Conservation (phyloP, 2,329 filamentous ascomycete genomes). For the Drechslera avenae region DNA sequence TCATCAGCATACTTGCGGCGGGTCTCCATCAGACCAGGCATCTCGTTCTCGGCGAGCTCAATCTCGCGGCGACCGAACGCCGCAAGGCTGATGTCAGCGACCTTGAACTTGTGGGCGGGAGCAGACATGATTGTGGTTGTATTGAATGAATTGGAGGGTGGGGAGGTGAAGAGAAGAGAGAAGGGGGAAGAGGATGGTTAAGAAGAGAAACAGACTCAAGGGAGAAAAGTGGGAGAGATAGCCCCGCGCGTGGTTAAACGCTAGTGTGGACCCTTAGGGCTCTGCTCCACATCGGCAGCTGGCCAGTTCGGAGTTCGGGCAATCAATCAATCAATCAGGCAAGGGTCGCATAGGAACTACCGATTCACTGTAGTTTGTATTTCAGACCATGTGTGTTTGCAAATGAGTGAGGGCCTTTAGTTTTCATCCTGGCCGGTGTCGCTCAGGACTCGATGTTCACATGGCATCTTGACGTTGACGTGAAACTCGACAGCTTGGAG, state of each 20-base stretch:
- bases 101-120: slow-evolving; percentile 94
- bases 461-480: not conserved
- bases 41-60: slow-evolving; percentile 88
- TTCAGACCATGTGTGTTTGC: no score
- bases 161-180: slow-evolving; percentile 12
- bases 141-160: slow-evolving; percentile 13
- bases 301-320: not conserved
- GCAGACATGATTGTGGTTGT: slow-evolving; percentile 63
- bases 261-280: slow-evolving; percentile 16
- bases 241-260: slow-evolving; percentile 16
- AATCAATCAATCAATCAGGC: not conserved
- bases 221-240: slow-evolving; percentile 19
- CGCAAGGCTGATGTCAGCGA: slow-evolving; percentile 94
- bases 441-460: not conserved
- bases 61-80: slow-evolving; percentile 99
- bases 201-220: slow-evolving; percentile 14
- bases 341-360: no score
- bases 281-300: slow-evolving; percentile 13
- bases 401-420: no score
- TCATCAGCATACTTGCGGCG: slow-evolving; percentile 87
- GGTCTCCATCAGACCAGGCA: slow-evolving; percentile 97
- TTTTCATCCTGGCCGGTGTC: not conserved
- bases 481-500: not conserved
- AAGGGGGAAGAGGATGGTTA: slow-evolving; percentile 17
- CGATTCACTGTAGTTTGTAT: no score